phyloP scores from a whole-genome alignment of 148 eudicot genomes.

The Amaranthus cruentus region DNA sequence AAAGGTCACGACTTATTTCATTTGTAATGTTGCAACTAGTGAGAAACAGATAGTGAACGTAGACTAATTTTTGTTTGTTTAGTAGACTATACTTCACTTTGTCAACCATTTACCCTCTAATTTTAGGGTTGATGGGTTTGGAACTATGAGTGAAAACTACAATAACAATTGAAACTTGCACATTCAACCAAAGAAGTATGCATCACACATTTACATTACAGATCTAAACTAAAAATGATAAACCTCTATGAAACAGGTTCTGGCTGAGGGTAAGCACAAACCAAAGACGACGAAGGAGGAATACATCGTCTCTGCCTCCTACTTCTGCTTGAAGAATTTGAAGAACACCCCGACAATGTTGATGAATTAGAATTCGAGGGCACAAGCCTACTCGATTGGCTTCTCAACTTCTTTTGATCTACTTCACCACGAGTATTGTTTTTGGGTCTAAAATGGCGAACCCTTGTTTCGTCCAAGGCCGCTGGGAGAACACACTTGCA shows the following conservation, averaged over 20 bases:
- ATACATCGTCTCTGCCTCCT: slow-evolving; percentile 42
- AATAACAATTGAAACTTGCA: not conserved
- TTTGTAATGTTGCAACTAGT: too few species aligned
- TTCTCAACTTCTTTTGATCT: slow-evolving; percentile 66
- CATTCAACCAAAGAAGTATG: slow-evolving; percentile 2
- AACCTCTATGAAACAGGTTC: slow-evolving; percentile 23
- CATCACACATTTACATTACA: slow-evolving; percentile 20
- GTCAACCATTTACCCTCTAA: too few species aligned
- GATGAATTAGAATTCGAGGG: slow-evolving; percentile 36
- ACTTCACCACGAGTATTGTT: slow-evolving; percentile 20
- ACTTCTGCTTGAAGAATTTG: slow-evolving; percentile 39
- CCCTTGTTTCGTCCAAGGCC: slow-evolving; percentile 69
- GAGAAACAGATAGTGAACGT: too few species aligned
- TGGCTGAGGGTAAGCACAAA: slow-evolving; percentile 18
- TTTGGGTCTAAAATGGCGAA: slow-evolving; percentile 50
- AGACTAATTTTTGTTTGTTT: too few species aligned
- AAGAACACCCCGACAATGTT: slow-evolving; percentile 29
- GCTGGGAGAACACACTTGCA: slow-evolving; percentile 91
- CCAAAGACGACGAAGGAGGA: slow-evolving; percentile 31
- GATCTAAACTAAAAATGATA: slow-evolving; percentile 7
- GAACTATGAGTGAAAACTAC: not conserved
- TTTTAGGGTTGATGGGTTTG: too few species aligned
- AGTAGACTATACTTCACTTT: too few species aligned
- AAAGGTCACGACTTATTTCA: too few species aligned
- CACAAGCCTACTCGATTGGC: slow-evolving; percentile 55